phyloP scores from a whole-genome alignment of 768 basidiomycete species.

The Naganishia vishniacii region DNA sequence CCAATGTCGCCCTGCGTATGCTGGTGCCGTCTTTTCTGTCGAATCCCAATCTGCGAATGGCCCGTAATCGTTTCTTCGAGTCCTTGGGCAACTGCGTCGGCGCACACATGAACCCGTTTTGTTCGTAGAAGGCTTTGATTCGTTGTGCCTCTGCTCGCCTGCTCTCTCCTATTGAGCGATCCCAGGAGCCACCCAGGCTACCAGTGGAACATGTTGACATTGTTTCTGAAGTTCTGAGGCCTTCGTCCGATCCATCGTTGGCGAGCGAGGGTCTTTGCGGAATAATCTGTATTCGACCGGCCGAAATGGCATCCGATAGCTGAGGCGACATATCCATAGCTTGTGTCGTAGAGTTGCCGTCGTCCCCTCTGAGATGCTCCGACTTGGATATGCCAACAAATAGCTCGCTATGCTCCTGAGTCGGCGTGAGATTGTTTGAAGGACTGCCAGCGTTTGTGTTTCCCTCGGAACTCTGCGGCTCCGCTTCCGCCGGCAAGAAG shows the following conservation, averaged over 20 bases:
- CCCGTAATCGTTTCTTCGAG: constrained; percentile 11
- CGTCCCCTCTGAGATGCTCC: no score
- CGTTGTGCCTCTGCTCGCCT: constrained; percentile 13
- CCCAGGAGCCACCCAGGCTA: neutral
- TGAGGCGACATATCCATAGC: neutral
- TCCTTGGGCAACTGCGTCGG: constrained; percentile 13
- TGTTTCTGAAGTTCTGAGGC: neutral
- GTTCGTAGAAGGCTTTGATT: constrained; percentile 18
- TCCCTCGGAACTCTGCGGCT: neutral
- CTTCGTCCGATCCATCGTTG: neutral
- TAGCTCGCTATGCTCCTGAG: no score
- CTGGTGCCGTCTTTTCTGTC: neutral
- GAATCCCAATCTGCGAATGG: constrained; percentile 22
- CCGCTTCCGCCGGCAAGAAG: neutral
- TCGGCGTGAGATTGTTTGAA: neutral
- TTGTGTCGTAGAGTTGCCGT: no score
- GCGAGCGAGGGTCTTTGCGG: neutral
- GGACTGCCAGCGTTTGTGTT: no score
- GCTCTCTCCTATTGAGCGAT: neutral
- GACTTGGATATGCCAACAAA: no score
- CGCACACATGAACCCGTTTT: constrained; percentile 24
- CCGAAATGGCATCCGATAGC: neutral
- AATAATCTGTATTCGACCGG: neutral
- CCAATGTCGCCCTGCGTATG: constrained; percentile 31
- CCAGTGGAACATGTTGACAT: constrained; percentile 18